Percentiles rank a stretch among this genome's conserved stretches.
Evolutionary conservation across 1,284 basidiomycete species (phyloP).

Genomic region (Heterobasidion annosum): DNA sequence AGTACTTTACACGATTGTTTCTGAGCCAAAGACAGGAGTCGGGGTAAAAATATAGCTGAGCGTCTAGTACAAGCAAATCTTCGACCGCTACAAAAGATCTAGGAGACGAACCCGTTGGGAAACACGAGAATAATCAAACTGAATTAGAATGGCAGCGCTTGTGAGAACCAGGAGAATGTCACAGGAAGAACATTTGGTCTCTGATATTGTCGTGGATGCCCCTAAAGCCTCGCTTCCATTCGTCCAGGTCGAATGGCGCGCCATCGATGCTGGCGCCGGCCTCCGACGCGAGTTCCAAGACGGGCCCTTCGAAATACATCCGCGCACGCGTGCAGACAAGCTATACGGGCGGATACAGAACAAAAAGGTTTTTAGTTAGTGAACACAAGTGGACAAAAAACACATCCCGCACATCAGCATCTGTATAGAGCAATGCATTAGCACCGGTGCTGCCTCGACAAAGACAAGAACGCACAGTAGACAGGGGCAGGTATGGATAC

Average conservation of each 20-base stretch:
- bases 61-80: no score
- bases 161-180: neutral
- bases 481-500: slow-evolving; percentile 9
- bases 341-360: neutral
- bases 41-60: no score
- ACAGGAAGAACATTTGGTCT: slow-evolving; percentile 34
- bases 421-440: neutral
- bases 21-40: no score
- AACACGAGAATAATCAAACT: no score
- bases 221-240: slow-evolving; percentile 23
- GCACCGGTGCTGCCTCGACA: no score
- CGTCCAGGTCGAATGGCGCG: slow-evolving; percentile 22
- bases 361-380: no score
- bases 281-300: slow-evolving; percentile 12
- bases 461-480: slow-evolving; percentile 4
- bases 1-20: no score
- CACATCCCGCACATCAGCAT: neutral
- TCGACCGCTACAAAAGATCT: no score
- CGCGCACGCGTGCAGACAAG: slow-evolving; percentile 15
- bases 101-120: no score
- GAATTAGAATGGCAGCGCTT: no score
- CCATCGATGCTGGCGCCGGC: slow-evolving; percentile 14
- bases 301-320: slow-evolving; percentile 21
- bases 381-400: no score
- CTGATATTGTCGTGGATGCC: neutral